Evolutionary conservation across 2,329 filamentous ascomycete species (phyloP).

Genomic region (Aspergillus brunneoviolaceus): DNA sequence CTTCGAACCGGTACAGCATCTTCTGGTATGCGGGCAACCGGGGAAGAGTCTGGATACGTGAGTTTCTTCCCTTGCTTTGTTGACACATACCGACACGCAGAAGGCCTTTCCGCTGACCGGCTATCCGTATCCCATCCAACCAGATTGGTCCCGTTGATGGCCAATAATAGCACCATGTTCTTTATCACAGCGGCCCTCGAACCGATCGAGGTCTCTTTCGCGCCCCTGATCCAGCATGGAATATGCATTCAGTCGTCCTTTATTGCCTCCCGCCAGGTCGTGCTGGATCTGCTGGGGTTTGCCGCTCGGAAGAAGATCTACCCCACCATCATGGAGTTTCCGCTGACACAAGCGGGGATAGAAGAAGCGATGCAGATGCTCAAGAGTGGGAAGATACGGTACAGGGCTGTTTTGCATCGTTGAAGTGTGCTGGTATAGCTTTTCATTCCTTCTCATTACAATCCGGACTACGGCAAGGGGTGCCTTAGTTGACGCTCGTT

Average conservation of each 20-base stretch:
- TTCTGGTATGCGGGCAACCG: slow-evolving; percentile 15
- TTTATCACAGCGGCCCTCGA: slow-evolving; percentile 27
- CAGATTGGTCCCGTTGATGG: slow-evolving; percentile 26
- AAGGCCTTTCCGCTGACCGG: background rate
- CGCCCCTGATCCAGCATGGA: slow-evolving; percentile 55
- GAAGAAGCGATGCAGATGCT: slow-evolving; percentile 49
- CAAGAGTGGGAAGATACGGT: slow-evolving; percentile 47
- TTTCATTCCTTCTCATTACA: too few relatives aligned
- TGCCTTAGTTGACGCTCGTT: too few relatives aligned
- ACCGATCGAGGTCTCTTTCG: slow-evolving; percentile 24
- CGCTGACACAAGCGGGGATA: slow-evolving; percentile 53
- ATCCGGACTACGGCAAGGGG: too few relatives aligned
- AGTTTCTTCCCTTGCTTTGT: background rate
- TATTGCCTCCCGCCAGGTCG: slow-evolving; percentile 61
- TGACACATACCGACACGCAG: background rate
- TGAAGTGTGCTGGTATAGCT: too few relatives aligned
- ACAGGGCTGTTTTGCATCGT: slow-evolving; percentile 23
- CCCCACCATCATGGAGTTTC: slow-evolving; percentile 64
- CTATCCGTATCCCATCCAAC: too few relatives aligned
- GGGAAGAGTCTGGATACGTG: slow-evolving; percentile 16
- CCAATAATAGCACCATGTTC: slow-evolving; percentile 28
- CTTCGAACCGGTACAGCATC: slow-evolving; percentile 16
- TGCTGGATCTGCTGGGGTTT: slow-evolving; percentile 65
- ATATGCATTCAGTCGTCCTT: slow-evolving; percentile 63
- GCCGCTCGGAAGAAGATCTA: slow-evolving; percentile 59